These are phyloP conservation scores for Tolypocladium album DNA, from an alignment of 2,329 filamentous ascomycete genomes.

Conservation along the genomic window DNA sequence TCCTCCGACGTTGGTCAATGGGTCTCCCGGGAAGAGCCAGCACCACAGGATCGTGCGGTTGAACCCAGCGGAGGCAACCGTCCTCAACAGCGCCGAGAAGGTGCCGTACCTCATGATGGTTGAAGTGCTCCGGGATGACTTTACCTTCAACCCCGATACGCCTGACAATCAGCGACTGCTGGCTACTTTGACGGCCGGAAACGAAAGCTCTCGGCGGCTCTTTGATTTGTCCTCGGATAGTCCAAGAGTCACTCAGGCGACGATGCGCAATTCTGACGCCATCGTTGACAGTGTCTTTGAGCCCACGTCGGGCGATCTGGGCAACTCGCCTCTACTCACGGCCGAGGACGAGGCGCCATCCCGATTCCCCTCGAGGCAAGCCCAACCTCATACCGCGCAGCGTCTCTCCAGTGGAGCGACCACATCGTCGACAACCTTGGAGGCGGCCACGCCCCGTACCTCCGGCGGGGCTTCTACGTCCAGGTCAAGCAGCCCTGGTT, in stretches of 20 bases:
- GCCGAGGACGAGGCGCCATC: slow-evolving; percentile 36
- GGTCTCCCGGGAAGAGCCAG: slow-evolving; percentile 61
- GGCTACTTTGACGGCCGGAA: slow-evolving; percentile 43
- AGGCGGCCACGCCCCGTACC: slow-evolving; percentile 54
- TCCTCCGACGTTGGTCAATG: slow-evolving; percentile 62
- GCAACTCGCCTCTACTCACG: slow-evolving; percentile 59
- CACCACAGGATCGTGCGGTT: slow-evolving; percentile 77
- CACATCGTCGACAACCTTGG: slow-evolving; percentile 47
- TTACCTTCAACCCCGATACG: slow-evolving; percentile 68
- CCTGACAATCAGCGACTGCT: slow-evolving; percentile 61
- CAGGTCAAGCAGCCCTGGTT: slow-evolving; percentile 55
- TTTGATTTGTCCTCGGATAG: slow-evolving; percentile 59
- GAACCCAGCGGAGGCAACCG: slow-evolving; percentile 75
- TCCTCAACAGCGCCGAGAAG: slow-evolving; percentile 77
- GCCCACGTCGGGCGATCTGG: slow-evolving; percentile 67
- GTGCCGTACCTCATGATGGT: slow-evolving; percentile 81
- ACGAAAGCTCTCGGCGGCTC: slow-evolving; percentile 46
- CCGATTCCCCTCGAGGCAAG: slow-evolving; percentile 15
- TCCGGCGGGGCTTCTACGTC: slow-evolving; percentile 49
- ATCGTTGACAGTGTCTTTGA: slow-evolving; percentile 69
- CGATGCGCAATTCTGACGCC: slow-evolving; percentile 30
- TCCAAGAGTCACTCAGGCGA: slow-evolving; percentile 34
- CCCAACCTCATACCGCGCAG: slow-evolving; percentile 26
- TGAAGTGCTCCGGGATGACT: slow-evolving; percentile 71
- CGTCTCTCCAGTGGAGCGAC: slow-evolving; percentile 52